Base-by-base conservation (phyloP, 2,329 filamentous ascomycete genomes). In the Alternaria metachromatica region DNA sequence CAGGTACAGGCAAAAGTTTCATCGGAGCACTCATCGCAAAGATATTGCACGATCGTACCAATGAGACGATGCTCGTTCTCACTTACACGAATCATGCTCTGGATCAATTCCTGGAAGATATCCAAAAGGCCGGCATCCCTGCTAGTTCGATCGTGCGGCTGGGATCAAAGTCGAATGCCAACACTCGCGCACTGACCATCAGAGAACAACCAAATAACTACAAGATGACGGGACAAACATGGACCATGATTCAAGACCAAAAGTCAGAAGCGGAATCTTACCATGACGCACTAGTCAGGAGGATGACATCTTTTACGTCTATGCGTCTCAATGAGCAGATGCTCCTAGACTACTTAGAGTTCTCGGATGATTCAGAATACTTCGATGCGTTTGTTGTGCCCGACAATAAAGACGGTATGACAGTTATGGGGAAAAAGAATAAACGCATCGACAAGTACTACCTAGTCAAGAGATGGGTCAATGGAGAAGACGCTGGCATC, bases 1-100 rank as follows among this genome's bases (percentile, higher is more conserved):
- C 91, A 89, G 89, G 90, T 0, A 94, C 90, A 0, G 92, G 92
- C 1, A 94, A 94, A 68, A 92, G 90, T 0, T 92, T 92, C 65
- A 85, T 92, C 3, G 92, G 92, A 0, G 88, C 90, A 0, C 79
- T 63, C 3, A 80, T 90, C 1, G 85, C 87, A 0, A 88, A 89
- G 56, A 76, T 83, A 0, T 72, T 94, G 0, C 78, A 88, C 20
- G 73, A 86, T 1, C 70, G 82, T 6, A 87, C 86, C 0, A 20
- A 68, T 0, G 80, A 86, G 26, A 86, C 75, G 0, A 85, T 93
- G 0, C 80, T 94, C 0, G 86, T 94, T 0, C 76, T 91, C 2
- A 88, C 87, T 25, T 93, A 88, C 61, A 93, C 90, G 84, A 93
- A 74, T 89, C 79, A 81, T 67, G 79, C 79, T 3, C 69, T 80